Conservation (phyloP, 768 basidiomycete species). For the Epithele typhae region DNA sequence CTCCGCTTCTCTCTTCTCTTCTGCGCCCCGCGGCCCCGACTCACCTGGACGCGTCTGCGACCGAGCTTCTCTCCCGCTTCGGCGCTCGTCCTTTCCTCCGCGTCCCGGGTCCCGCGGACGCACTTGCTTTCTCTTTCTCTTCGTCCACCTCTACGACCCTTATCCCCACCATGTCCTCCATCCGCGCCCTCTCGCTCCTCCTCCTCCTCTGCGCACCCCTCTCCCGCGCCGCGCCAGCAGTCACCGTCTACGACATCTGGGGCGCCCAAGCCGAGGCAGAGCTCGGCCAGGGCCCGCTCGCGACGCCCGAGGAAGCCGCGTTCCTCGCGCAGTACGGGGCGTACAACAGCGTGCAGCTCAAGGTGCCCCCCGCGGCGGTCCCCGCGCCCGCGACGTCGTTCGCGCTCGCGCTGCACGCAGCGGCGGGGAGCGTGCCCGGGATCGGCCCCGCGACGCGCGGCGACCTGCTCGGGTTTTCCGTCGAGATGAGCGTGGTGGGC, state of each 20-base stretch:
- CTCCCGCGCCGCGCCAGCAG: neutral
- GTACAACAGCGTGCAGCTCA: conserved; percentile 28
- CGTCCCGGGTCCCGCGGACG: too few species aligned
- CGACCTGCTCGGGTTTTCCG: conserved; percentile 68
- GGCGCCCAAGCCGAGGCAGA: conserved; percentile 12
- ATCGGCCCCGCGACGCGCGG: conserved; percentile 44
- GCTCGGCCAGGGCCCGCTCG: conserved; percentile 1
- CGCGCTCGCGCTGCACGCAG: conserved; percentile 12
- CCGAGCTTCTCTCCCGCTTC: too few species aligned
- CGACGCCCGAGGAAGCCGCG: neutral
- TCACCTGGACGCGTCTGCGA: too few species aligned
- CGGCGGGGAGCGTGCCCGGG: conserved; percentile 15
- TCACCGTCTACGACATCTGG: conserved; percentile 24
- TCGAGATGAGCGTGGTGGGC: conserved; percentile 70
- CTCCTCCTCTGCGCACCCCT: too few species aligned
- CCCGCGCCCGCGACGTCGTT: conserved; percentile 20
- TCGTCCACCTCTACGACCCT: too few species aligned
- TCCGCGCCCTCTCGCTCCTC: neutral
- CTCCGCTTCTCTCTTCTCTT: too few species aligned
- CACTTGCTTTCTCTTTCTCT: too few species aligned
- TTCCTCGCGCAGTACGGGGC: conserved; percentile 13
- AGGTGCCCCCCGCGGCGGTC: conserved; percentile 26
- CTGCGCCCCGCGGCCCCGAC: too few species aligned
- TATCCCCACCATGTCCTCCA: neutral
- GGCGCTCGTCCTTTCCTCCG: too few species aligned